phyloP scores from a whole-genome alignment of 176 grass and related monocot species.

The Aegilops sharonensis region DNA sequence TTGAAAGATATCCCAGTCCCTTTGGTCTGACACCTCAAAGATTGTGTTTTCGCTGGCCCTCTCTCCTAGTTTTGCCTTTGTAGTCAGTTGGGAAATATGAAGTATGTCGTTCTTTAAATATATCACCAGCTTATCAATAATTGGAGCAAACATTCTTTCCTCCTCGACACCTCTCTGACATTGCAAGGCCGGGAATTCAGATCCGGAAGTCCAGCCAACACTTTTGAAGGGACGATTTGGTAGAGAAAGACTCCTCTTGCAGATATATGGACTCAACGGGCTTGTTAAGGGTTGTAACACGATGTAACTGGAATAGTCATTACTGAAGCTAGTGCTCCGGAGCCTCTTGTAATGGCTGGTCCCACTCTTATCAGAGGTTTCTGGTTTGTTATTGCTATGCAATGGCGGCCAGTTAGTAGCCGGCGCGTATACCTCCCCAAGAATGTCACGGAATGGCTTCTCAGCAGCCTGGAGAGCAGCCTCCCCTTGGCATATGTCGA shows the following conservation, averaged over 20 bases:
- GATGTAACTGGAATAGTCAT: not conserved
- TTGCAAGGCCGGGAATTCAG: not conserved
- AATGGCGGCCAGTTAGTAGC: not conserved
- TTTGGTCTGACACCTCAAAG: not conserved
- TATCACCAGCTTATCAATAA: constrained; percentile 30
- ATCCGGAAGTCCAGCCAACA: not conserved
- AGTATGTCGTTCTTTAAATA: constrained; percentile 12
- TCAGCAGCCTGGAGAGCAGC: constrained; percentile 36
- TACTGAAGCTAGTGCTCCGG: not conserved
- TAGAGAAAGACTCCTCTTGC: not conserved
- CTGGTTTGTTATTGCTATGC: not conserved
- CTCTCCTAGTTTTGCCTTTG: not conserved
- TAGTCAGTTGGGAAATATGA: not conserved
- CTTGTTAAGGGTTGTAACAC: not conserved
- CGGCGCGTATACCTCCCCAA: constrained; percentile 29
- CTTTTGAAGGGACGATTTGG: not conserved
- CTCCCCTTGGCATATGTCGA: constrained; percentile 10
- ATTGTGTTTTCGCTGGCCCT: not conserved
- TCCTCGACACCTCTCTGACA: constrained; percentile 41
- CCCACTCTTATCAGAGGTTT: not conserved
- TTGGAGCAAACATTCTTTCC: constrained; percentile 46
- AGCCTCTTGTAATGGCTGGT: not conserved
- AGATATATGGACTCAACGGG: not conserved
- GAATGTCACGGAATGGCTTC: constrained; percentile 44
- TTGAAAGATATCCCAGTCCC: constrained; percentile 28